Base-by-base conservation (phyloP, 805 yeast species). In the Wickerhamiella azyma region DNA sequence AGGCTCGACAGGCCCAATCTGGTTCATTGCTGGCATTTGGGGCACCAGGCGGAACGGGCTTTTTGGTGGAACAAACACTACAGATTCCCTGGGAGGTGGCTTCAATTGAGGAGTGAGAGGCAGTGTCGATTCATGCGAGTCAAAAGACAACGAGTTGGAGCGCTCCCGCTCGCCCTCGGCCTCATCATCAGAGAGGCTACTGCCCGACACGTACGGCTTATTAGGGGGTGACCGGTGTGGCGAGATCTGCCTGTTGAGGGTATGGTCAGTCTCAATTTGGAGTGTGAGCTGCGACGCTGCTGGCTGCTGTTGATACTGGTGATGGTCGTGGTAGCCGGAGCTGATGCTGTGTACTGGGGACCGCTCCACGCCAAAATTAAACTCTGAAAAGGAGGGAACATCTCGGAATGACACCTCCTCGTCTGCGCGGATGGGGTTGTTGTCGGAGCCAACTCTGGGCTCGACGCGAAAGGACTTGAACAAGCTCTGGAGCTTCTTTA, bases 151-250 rank as follows among this genome's bases (percentile, higher is more conserved):
- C n/a, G 33, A 30, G 14, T n/a, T 13, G 3, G 33, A 30, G 4
- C 6, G 11, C n/a, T 30, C 14, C 8, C 7, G 14, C 33, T 30
- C 33, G 16, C 33, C 14, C 33, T 30, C 33, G 16, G 16, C 14
- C 33, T 30, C 33, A 13, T 13, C 33, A 8, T 13, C 33, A 11
- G 33, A 30, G 8, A 30, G 9, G 33, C 33, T 40, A 18, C 43
- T 40, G 17, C 37, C 32, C 4, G 43, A 35, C 4, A 37, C 32
- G 19, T 33, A 41, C 14, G 44, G 44, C 10, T 29, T 17, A 17
- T 26, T 41, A 7, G 44, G 44, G 5, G 38, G 44, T 2, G 44
- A 33, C 13, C 38, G 26, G 37, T 40, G 44, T 5, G 44, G 44
- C 10, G 44, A 30, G 5, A 41, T 28, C 5, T 21, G 38, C 5